Evolutionary conservation across 352 stramenopile species (phyloP).

Genomic region (Saprolegnia diclina): DNA sequence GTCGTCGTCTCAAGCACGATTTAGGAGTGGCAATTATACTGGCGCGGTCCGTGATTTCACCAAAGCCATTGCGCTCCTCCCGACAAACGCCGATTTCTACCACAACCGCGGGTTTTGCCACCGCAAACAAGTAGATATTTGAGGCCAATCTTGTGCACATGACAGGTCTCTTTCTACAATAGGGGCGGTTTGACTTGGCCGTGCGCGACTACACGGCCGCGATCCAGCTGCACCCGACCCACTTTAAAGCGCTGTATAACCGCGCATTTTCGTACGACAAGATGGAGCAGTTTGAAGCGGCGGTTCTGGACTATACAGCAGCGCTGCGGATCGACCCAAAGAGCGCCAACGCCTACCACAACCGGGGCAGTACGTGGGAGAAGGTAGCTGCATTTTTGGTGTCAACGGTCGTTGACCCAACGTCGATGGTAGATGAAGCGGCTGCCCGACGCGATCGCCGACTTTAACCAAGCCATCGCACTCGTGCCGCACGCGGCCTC

Average conservation of each 20-base stretch:
- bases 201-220: conserved; percentile 75
- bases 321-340: conserved; percentile 56
- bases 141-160: no score
- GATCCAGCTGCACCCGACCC: conserved; percentile 54
- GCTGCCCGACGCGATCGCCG: conserved; percentile 47
- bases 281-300: conserved; percentile 54
- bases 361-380: conserved; percentile 73
- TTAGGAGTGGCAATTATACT: conserved; percentile 65
- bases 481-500: conserved; percentile 53
- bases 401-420: not conserved
- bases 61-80: conserved; percentile 65
- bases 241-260: conserved; percentile 89
- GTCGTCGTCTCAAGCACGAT: conserved; percentile 17
- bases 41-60: conserved; percentile 81
- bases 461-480: conserved; percentile 61
- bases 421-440: conserved; percentile 37
- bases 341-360: conserved; percentile 81
- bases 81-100: conserved; percentile 71
- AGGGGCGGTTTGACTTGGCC: conserved; percentile 61
- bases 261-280: conserved; percentile 84
- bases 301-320: conserved; percentile 69
- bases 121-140: conserved; percentile 59
- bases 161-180: no score
- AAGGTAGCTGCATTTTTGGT: conserved; percentile 31
- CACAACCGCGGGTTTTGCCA: conserved; percentile 83